These are phyloP conservation scores for Phialophora chinensis DNA, from an alignment of 2,329 filamentous ascomycete genomes.

Conservation along the genomic window DNA sequence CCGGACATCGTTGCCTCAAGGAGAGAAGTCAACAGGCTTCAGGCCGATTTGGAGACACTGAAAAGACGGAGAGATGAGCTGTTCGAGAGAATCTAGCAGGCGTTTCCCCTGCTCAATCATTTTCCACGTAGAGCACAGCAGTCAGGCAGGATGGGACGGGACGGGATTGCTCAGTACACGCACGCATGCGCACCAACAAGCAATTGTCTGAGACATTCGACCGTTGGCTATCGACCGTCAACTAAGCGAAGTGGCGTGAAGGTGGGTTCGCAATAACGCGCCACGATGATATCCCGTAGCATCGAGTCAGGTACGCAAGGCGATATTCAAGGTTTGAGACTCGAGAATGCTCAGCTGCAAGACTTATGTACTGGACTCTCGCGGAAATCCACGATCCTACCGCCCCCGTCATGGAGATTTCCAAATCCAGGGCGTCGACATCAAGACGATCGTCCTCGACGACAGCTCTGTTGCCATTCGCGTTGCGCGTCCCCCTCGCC, in stretches of 20 bases:
- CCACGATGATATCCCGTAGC: too few relatives aligned
- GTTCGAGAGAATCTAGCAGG: conserved; percentile 65
- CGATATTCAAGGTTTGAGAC: too few relatives aligned
- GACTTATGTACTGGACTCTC: too few relatives aligned
- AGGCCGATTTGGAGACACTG: conserved; percentile 67
- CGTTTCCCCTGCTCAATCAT: background rate
- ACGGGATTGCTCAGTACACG: background rate
- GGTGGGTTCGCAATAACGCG: too few relatives aligned
- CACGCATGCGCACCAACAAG: background rate
- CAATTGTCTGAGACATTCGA: background rate
- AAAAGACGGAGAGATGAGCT: conserved; percentile 70
- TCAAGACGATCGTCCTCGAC: too few relatives aligned
- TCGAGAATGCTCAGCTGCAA: too few relatives aligned
- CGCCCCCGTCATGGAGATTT: too few relatives aligned
- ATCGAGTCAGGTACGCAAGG: too few relatives aligned
- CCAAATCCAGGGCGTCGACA: too few relatives aligned
- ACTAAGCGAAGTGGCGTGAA: background rate
- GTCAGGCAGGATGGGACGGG: background rate
- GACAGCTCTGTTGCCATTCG: too few relatives aligned
- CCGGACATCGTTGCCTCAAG: conserved; percentile 72
- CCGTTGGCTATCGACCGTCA: background rate
- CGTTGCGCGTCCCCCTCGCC: too few relatives aligned
- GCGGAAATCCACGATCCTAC: too few relatives aligned
- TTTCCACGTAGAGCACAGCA: background rate
- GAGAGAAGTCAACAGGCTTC: conserved; percentile 70